These are phyloP conservation scores for Arthrobotrys sphaeroides DNA, from an alignment of 2,329 filamentous ascomycete genomes.

Conservation along the genomic window DNA sequence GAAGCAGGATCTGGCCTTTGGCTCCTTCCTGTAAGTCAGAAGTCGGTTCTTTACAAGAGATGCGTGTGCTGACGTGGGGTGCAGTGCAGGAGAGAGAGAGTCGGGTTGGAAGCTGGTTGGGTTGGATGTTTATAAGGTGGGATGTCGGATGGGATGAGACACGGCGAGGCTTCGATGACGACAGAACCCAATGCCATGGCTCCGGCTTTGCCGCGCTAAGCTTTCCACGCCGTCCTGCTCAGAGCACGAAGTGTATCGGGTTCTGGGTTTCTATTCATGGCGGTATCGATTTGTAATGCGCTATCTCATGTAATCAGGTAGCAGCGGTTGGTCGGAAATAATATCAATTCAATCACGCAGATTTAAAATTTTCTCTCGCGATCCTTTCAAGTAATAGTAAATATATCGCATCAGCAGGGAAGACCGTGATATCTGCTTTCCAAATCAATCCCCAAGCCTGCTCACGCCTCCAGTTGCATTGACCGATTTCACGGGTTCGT, in stretches of 20 bases:
- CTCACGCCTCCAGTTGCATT: no score
- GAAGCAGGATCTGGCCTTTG: conserved; percentile 17
- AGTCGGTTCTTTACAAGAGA: neutral
- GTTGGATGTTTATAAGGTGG: neutral
- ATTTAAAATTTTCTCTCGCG: no score
- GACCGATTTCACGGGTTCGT: conserved; percentile 32
- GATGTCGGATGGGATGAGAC: neutral
- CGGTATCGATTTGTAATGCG: conserved; percentile 21
- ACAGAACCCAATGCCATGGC: conserved; percentile 45
- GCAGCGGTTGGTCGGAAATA: neutral
- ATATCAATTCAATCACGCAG: no score
- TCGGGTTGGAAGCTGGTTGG: conserved; percentile 3
- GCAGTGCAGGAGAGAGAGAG: neutral
- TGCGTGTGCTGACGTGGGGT: conserved; percentile 38
- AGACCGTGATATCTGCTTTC: no score
- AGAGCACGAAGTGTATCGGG: no score
- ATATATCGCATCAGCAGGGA: neutral
- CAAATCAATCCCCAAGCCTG: no score
- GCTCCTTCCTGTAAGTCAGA: conserved; percentile 15
- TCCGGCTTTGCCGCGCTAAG: conserved; percentile 48
- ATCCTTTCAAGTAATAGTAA: conserved; percentile 40
- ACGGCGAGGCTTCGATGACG: conserved; percentile 19
- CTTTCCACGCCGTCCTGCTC: conserved; percentile 7
- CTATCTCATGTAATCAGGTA: neutral
- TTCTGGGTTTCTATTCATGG: no score